phyloP scores from a whole-genome alignment of 2,329 filamentous ascomycete genomes.

The Fusarium protoensiforme region DNA sequence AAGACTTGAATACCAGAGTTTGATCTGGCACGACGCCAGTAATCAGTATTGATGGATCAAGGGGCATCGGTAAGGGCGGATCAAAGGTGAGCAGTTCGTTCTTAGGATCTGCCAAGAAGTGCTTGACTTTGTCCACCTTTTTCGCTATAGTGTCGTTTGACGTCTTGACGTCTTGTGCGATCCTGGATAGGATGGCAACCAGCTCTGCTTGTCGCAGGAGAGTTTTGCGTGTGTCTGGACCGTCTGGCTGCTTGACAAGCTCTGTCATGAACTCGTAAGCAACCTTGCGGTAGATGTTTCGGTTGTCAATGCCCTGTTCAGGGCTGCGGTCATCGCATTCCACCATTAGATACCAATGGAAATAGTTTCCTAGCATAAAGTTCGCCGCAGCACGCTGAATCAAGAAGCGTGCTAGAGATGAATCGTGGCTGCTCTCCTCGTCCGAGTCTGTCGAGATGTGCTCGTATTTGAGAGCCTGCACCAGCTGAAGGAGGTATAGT shows the following conservation, averaged over 20 bases:
- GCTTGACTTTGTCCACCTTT: constrained; percentile 87
- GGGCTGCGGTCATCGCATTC: constrained; percentile 89
- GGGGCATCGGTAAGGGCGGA: constrained; percentile 84
- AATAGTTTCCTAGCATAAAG: constrained; percentile 90
- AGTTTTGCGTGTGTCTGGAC: constrained; percentile 78
- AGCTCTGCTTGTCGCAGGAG: constrained; percentile 90
- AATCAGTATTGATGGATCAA: constrained; percentile 86
- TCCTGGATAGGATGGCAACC: constrained; percentile 85
- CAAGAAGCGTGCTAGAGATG: constrained; percentile 88
- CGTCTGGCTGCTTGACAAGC: constrained; percentile 76
- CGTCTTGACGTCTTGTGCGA: constrained; percentile 88
- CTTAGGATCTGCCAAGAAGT: constrained; percentile 85
- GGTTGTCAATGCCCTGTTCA: constrained; percentile 78
- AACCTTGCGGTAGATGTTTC: constrained; percentile 89
- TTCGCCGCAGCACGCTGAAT: constrained; percentile 89
- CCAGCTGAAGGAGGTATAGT: constrained; percentile 90
- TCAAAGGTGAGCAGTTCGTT: constrained; percentile 89
- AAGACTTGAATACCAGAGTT: constrained; percentile 94
- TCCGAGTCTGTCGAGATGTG: constrained; percentile 71
- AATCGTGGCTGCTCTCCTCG: constrained; percentile 74
- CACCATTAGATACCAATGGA: constrained; percentile 99
- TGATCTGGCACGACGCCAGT: constrained; percentile 86
- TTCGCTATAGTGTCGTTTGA: constrained; percentile 80
- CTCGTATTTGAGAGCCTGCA: constrained; percentile 96
- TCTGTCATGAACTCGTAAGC: constrained; percentile 97